These are phyloP conservation scores for Geopyxis carbonaria DNA, from an alignment of 495 filamentous ascomycete genomes.

Conservation along the genomic window DNA sequence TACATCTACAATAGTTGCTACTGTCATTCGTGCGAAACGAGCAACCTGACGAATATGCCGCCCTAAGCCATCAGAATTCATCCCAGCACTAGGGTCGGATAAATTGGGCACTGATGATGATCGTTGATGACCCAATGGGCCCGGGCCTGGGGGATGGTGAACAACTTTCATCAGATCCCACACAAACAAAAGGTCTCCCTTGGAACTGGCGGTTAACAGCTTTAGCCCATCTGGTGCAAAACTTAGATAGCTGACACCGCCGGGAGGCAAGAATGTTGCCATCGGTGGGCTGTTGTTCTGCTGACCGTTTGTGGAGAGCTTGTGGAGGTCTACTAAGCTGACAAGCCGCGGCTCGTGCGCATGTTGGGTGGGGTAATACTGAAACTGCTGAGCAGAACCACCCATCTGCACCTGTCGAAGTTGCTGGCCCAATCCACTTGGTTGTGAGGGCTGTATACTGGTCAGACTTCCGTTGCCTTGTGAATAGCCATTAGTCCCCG, in stretches of 20 bases:
- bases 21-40: constrained; percentile 74
- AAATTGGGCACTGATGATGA: constrained; percentile 7
- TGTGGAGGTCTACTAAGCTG: constrained; percentile 67
- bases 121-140: constrained; percentile 8
- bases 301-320: constrained; percentile 29
- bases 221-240: constrained; percentile 71
- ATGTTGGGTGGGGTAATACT: constrained; percentile 11
- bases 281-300: constrained; percentile 35
- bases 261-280: constrained; percentile 61
- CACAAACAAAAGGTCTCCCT: constrained; percentile 78
- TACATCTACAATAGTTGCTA: constrained; percentile 75
- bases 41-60: constrained; percentile 68
- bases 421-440: constrained; percentile 23
- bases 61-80: constrained; percentile 23
- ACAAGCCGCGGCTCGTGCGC: constrained; percentile 57
- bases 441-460: constrained; percentile 14
- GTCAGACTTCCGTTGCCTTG: constrained; percentile 6
- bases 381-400: constrained; percentile 15
- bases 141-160: constrained; percentile 17
- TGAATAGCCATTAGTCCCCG: background rate
- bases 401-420: constrained; percentile 23
- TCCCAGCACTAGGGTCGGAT: constrained; percentile 3
- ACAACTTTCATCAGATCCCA: constrained; percentile 70
- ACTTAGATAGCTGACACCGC: constrained; percentile 81
- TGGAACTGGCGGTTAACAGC: constrained; percentile 75